phyloP scores from a whole-genome alignment of 148 eudicot species.

The Fagopyrum esculentum region DNA sequence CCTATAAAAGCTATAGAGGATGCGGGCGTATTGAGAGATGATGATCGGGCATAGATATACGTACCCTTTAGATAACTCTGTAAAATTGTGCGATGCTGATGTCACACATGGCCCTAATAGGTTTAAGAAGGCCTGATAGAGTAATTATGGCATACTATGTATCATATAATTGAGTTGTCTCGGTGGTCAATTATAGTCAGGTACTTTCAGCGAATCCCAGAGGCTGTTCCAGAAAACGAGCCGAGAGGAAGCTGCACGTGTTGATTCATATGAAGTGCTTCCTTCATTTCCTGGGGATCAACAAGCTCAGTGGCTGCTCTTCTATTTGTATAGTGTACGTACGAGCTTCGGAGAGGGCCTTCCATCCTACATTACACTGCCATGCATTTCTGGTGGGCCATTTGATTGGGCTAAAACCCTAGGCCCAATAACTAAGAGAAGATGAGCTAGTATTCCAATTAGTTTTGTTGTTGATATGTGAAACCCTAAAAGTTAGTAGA shows the following conservation, averaged over 20 bases:
- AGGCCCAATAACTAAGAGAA: too few relatives aligned
- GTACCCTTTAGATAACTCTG: too few relatives aligned
- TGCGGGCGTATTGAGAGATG: too few relatives aligned
- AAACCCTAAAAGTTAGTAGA: not conserved
- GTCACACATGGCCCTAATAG: too few relatives aligned
- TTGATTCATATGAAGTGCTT: slow-evolving; percentile 15
- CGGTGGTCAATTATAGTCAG: not conserved
- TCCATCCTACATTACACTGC: not conserved
- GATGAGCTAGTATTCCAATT: not conserved
- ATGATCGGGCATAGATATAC: too few relatives aligned
- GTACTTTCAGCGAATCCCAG: too few relatives aligned
- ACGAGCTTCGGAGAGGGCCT: not conserved
- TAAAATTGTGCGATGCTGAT: too few relatives aligned
- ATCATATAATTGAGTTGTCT: not conserved
- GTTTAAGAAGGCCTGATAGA: not conserved
- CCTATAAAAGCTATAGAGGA: too few relatives aligned
- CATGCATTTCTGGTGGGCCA: too few relatives aligned
- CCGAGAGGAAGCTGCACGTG: slow-evolving; percentile 35
- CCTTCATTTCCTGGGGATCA: not conserved
- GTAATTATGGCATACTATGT: not conserved
- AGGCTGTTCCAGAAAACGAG: slow-evolving; percentile 21
- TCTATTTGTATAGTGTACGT: not conserved
- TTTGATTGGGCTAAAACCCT: too few relatives aligned
- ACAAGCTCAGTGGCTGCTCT: slow-evolving; percentile 4
- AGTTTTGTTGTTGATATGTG: not conserved